Conservation (phyloP, 2,329 filamentous ascomycete species). For the Xylariomycetidae sp. region DNA sequence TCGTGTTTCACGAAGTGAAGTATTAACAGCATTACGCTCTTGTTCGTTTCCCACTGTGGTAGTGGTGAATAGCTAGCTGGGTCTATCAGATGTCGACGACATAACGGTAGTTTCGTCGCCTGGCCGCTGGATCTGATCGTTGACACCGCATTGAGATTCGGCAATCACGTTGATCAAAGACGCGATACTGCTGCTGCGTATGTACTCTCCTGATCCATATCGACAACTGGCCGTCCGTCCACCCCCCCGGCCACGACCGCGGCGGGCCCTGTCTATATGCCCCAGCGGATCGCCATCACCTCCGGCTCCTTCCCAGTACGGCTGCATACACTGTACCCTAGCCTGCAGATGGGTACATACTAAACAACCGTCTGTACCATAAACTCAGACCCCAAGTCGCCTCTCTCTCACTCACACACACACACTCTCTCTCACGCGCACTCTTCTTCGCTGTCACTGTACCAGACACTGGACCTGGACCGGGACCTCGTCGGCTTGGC, state of each 20-base stretch:
- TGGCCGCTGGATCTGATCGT: too few relatives aligned
- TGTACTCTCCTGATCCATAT: not conserved
- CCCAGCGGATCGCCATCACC: constrained; percentile 28
- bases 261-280: constrained; percentile 2
- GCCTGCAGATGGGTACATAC: constrained; percentile 25
- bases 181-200: not conserved
- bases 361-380: constrained; percentile 30
- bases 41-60: too few relatives aligned
- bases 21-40: too few relatives aligned
- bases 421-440: too few relatives aligned
- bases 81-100: too few relatives aligned
- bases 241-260: not conserved
- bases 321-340: constrained; percentile 28
- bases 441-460: too few relatives aligned
- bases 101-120: too few relatives aligned
- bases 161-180: constrained; percentile 5
- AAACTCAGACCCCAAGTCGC: constrained; percentile 24
- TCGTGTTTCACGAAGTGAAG: too few relatives aligned
- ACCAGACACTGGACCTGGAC: constrained; percentile 18
- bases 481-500: constrained; percentile 24
- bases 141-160: too few relatives aligned
- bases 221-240: not conserved
- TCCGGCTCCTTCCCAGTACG: constrained; percentile 29
- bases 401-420: constrained; percentile 19
- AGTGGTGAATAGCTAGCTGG: too few relatives aligned